Evolutionary conservation across 2,329 filamentous ascomycete genomes (phyloP).

Genomic region (Sphaceloma murrayae): DNA sequence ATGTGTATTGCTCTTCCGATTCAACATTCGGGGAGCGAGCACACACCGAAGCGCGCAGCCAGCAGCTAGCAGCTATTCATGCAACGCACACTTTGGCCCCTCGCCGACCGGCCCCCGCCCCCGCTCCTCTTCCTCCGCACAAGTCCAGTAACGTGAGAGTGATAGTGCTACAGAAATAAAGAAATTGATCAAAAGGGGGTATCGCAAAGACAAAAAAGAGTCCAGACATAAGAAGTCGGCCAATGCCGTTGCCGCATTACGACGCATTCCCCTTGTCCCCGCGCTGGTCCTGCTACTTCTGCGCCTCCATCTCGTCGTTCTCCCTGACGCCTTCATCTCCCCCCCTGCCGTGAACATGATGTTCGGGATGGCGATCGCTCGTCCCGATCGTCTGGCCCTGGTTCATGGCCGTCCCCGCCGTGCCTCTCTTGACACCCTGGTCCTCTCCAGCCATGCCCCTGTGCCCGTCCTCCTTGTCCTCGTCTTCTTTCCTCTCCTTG

Average conservation of each 20-base stretch:
- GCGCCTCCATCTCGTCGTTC: not conserved
- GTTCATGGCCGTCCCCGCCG: conserved; percentile 5
- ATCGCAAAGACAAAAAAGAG: not conserved
- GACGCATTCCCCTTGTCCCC: not conserved
- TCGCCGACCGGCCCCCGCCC: too few species aligned
- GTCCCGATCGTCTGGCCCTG: conserved; percentile 12
- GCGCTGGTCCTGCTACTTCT: not conserved
- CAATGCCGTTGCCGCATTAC: not conserved
- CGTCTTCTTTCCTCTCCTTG: not conserved
- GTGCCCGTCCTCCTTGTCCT: not conserved
- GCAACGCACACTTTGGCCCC: too few species aligned
- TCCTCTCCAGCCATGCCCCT: not conserved
- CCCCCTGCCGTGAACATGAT: conserved; percentile 3
- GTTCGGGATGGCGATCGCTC: conserved; percentile 10
- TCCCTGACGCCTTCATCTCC: too few species aligned
- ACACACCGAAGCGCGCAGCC: too few species aligned
- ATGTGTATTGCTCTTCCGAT: too few species aligned
- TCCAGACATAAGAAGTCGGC: not conserved
- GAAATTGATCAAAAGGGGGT: not conserved
- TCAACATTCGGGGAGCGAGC: too few species aligned
- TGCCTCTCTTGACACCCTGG: not conserved
- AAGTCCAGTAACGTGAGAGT: too few species aligned
- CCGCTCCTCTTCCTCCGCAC: too few species aligned
- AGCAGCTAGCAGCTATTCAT: too few species aligned
- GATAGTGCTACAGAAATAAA: not conserved